phyloP scores from a whole-genome alignment of 257 asterid species.

The Lycium barbarum region DNA sequence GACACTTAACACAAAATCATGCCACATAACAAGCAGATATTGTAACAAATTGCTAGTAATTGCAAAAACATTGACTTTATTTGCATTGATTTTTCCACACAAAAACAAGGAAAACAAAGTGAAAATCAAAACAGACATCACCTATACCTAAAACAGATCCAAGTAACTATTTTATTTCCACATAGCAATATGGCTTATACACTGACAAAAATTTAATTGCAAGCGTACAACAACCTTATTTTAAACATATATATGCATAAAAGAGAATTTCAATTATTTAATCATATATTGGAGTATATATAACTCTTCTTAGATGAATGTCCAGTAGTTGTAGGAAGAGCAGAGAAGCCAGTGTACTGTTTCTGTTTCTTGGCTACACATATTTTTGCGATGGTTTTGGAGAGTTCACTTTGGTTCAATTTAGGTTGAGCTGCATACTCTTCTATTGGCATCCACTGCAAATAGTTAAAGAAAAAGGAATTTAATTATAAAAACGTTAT shows the following conservation, averaged over 20 bases:
- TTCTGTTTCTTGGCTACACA: constrained; percentile 25
- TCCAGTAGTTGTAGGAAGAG: constrained; percentile 26
- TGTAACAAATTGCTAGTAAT: background rate
- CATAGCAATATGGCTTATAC: background rate
- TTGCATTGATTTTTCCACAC: background rate
- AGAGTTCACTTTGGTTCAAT: constrained; percentile 30
- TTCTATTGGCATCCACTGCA: constrained; percentile 38
- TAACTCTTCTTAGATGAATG: constrained; percentile 38
- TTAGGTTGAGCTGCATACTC: constrained; percentile 36
- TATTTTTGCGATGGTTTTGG: constrained; percentile 24
- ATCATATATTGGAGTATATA: constrained; percentile 29
- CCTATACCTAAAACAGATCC: background rate
- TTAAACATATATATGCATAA: background rate
- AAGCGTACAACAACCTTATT: background rate
- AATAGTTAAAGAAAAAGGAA: background rate
- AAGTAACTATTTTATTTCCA: background rate
- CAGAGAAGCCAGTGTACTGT: constrained; percentile 30
- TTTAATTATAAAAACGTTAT: too few species aligned
- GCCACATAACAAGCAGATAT: background rate
- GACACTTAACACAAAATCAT: too few species aligned
- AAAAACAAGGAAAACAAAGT: background rate
- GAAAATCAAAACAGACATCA: background rate
- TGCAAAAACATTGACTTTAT: background rate
- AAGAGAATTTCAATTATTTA: too few species aligned
- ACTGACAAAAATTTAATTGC: background rate